Evolutionary conservation across 2,329 filamentous ascomycete species (phyloP), one percentile per base, ranked within the genome.

Genomic region (Boeremia exigua): DNA sequence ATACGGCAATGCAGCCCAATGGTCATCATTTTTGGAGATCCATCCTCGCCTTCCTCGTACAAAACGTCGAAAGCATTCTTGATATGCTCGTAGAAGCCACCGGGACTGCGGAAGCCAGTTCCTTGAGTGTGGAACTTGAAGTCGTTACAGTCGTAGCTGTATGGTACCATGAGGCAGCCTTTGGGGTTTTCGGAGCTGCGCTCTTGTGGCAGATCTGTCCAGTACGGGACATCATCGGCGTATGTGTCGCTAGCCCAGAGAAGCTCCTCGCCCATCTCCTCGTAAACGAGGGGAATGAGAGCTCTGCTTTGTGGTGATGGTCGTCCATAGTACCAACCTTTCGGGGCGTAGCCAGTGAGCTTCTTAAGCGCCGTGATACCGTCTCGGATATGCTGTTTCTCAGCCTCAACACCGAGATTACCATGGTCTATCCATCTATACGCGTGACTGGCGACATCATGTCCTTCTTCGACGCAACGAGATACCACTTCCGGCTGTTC

Each of bases 171-270:
- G 2, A 85, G 69, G 54, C 80, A 76, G n/a, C 82, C 81, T 57
- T 83, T 79, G 1, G 78, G 70, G 14, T 71, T 67, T 0, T 66
- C 58, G 12, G 68, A 71, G 9, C 75, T 68, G 6, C 76, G 71
- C 68, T 85, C 83, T 28, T 76, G 71, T 0, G 81, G 81, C 2
- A 84, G 68, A 61, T 84, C 82, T 4, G 80, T 74, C 82, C 82
- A 84, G 67, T 84, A 84, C 0, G 82, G 82, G 6, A 84, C 71
- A 54, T 85, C 82, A 54, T 85, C 83, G 12, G 81, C 80, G 55
- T 84, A 85, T 0, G 76, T 77, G 58, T 85, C 82, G 14, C 73
- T 75, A 19, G 77, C 75, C 76, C 81, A 85, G 0, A 83, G 65
- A 0, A 85, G 75, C 51, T 77, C 76, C 46, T 80, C 77, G 4